Percentiles rank a stretch among this genome's conserved stretches.
These are phyloP conservation scores for Tylopilus plumbeoviolaceoides DNA, from an alignment of 768 basidiomycete genomes.

Conservation along the genomic window DNA sequence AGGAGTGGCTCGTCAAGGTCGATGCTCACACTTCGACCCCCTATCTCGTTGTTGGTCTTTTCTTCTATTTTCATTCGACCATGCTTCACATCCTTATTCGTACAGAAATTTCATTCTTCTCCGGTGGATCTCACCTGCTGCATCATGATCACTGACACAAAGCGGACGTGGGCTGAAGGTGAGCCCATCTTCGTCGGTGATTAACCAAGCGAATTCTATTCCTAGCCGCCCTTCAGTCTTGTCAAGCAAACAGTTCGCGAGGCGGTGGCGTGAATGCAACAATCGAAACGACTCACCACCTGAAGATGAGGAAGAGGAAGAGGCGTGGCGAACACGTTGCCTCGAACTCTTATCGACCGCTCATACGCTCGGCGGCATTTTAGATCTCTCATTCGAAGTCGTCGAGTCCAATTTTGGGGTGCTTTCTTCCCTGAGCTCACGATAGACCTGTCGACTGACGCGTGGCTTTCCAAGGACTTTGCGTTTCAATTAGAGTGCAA, in stretches of 20 bases:
- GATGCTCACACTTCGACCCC: conserved; percentile 57
- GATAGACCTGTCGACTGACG: conserved; percentile 10
- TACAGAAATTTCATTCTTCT: conserved; percentile 63
- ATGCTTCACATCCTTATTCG: conserved; percentile 3
- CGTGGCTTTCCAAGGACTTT: conserved; percentile 49
- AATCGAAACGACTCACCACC: conserved; percentile 26
- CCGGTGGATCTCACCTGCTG: conserved; percentile 53
- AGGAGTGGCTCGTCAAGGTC: conserved; percentile 73
- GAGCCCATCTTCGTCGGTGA: conserved; percentile 17
- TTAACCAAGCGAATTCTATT: conserved; percentile 18
- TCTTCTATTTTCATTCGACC: conserved; percentile 3
- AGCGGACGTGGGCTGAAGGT: conserved; percentile 75
- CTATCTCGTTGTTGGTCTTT: conserved; percentile 64
- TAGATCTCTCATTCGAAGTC: conserved; percentile 56
- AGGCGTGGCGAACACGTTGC: conserved; percentile 54
- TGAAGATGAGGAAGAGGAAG: conserved; percentile 43
- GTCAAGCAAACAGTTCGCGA: conserved; percentile 53
- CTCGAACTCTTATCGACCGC: conserved; percentile 53
- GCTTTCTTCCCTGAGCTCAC: conserved; percentile 10
- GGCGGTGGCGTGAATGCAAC: conserved; percentile 69
- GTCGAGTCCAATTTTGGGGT: conserved; percentile 59
- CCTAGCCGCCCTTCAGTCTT: conserved; percentile 39
- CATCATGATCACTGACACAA: conserved; percentile 71
- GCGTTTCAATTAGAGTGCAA: conserved; percentile 58
- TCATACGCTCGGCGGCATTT: conserved; percentile 61